Base-by-base conservation (phyloP, 2,329 filamentous ascomycete species). In the Nemania sp. region DNA sequence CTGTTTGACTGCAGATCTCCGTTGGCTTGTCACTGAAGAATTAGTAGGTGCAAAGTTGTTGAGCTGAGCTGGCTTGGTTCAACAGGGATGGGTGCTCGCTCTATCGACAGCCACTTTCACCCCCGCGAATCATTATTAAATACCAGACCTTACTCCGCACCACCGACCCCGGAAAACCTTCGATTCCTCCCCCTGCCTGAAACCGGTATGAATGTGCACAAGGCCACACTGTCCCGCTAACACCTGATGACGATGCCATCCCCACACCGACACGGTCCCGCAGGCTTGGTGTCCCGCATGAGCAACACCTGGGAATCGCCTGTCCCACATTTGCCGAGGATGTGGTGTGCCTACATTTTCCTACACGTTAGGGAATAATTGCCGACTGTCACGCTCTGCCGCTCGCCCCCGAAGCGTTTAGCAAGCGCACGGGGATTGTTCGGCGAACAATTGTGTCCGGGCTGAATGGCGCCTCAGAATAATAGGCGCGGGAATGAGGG, bases 241-340 rank as follows among this genome's bases (percentile, higher is more conserved):
- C 20, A 54, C 21, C 32, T 18, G 12, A 21, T 35, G 39, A 61
- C 43, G 42, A 61, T 49, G 42, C 18, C 34, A 35, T 55, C 60
- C 57, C 56, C 60, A 7, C 56, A 57, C 37, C 42, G 32, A 18
- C 37, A 49, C 5, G 43, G 60, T 60, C 60, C 60, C 60, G 60
- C 60, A 60, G 54, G 34, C 34, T 52, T 34, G 17, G 51, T 52
- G 59, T 59, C 59, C 55, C 59, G 20, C 59, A 61, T 29, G 10
- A 25, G 25, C 15, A n/a, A 6, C 46, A 48, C n/a, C 2, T n/a
- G 13, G 21, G 21, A 55, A 58, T 50, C 20, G 11, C 43, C 21
- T 46, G 59, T 59, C 55, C 59, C 59, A 7, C 51, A 59, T 40
- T 40, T 13, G 40, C 40, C 40, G 54, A 45, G 54, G 45, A 10